Evolutionary conservation across 176 grass and related monocot species (phyloP).

Genomic region (Canna indica): DNA sequence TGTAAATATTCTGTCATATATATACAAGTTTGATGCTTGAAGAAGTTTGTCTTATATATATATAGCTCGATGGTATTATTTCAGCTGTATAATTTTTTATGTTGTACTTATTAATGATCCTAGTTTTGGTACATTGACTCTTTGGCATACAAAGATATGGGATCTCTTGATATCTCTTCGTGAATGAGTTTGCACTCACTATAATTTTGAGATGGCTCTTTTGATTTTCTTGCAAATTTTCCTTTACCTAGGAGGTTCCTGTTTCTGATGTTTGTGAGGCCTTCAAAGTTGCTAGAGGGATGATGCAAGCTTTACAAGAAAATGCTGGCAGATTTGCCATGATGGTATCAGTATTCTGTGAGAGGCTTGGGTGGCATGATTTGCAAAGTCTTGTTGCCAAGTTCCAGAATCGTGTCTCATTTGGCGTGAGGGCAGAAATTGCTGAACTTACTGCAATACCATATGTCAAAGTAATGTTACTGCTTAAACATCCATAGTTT

Average conservation of each 20-base stretch:
- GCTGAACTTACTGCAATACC: slow-evolving; percentile 83
- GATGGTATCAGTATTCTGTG: slow-evolving; percentile 95
- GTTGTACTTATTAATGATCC: too few relatives aligned
- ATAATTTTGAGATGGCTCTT: not conserved
- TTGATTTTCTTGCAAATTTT: not conserved
- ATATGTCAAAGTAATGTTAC: slow-evolving; percentile 61
- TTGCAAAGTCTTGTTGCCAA: slow-evolving; percentile 85
- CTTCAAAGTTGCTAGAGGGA: slow-evolving; percentile 92
- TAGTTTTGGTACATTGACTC: not conserved
- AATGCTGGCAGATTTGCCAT: slow-evolving; percentile 94
- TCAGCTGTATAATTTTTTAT: not conserved
- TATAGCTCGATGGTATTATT: too few relatives aligned
- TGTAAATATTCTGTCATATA: not conserved
- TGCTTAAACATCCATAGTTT: not conserved
- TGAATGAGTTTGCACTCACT: not conserved
- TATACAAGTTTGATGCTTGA: not conserved
- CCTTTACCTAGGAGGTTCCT: slow-evolving; percentile 55
- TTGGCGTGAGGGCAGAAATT: slow-evolving; percentile 95
- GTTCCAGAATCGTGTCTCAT: slow-evolving; percentile 93
- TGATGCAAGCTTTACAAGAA: slow-evolving; percentile 87
- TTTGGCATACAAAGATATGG: not conserved
- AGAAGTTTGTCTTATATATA: not conserved
- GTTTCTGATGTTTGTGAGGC: slow-evolving; percentile 86
- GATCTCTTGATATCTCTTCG: not conserved
- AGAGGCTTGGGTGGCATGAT: slow-evolving; percentile 93